phyloP scores from a whole-genome alignment of 805 yeast genomes.

The Metschnikowia vanudenii region DNA sequence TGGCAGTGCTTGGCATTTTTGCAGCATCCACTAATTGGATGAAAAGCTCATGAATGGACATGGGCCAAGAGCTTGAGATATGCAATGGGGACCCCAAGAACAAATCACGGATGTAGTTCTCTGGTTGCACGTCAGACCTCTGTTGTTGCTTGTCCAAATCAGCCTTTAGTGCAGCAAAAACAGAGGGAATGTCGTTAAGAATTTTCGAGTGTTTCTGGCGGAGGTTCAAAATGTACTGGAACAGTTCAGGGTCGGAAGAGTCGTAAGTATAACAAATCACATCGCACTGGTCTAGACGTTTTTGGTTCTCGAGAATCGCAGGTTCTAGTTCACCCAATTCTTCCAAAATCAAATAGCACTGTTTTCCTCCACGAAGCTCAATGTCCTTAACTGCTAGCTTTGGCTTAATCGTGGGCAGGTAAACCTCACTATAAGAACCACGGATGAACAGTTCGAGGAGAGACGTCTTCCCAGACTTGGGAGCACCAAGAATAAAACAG shows the following conservation, averaged over 20 bases:
- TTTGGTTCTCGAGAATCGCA: constrained; percentile 70
- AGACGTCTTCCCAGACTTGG: constrained; percentile 85
- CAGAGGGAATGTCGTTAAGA: constrained; percentile 68
- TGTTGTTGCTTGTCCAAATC: constrained; percentile 96
- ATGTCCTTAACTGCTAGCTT: constrained; percentile 86
- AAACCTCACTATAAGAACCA: constrained; percentile 63
- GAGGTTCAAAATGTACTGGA: constrained; percentile 75
- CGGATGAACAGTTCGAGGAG: constrained; percentile 78
- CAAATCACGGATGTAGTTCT: constrained; percentile 68
- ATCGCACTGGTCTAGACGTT: constrained; percentile 79
- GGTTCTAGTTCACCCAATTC: constrained; percentile 87
- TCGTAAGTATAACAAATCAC: constrained; percentile 89
- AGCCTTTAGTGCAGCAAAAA: constrained; percentile 91
- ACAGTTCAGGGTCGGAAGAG: constrained; percentile 94
- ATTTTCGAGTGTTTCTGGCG: constrained; percentile 56
- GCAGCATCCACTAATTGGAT: constrained; percentile 89
- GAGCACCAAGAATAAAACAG: constrained; percentile 83
- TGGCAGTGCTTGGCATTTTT: constrained; percentile 68
- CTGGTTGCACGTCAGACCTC: constrained; percentile 82
- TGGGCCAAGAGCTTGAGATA: constrained; percentile 85
- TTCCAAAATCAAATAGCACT: constrained; percentile 85
- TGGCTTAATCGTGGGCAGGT: constrained; percentile 81
- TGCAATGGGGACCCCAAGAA: constrained; percentile 81
- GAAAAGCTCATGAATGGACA: constrained; percentile 80
- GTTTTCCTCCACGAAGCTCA: constrained; percentile 92